Base-by-base conservation (phyloP, 352 stramenopile genomes). In the Pythium sukuiense region DNA sequence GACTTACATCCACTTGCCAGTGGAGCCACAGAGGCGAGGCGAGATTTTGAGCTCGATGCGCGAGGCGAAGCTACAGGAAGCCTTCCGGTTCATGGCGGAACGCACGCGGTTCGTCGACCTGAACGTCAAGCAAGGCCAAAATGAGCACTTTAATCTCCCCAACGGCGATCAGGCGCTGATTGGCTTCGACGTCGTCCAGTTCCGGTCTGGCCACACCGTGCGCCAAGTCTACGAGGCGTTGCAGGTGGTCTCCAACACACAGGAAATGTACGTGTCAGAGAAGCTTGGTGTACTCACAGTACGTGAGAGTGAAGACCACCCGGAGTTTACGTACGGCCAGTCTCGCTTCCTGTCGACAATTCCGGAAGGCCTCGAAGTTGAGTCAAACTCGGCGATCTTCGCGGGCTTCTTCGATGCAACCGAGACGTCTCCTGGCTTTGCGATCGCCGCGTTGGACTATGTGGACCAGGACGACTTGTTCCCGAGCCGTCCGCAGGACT, bases 161-260 rank as follows among this genome's bases (percentile, higher is more conserved):
- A 46, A 68, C 30, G 61, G 61, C 12, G 54, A 61, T 1, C 39
- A 58, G 26, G 37, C 55, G 5, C 24, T 58, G 18, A 16, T 68
- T 4, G 55, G 41, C 0, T 54, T 68, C 46, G 61, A 68, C 32
- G 61, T 68, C 4, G 43, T 35, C 3, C 53, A 62, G 18, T 68
- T 68, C 33, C 9, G 27, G 5, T 45, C 14, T 2, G 61, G 61
- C 14, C 61, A 68, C 41, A 62, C 39, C 26, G 43, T 68, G 7
- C 61, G 61, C 14, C 61, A 68, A 53, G 61, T 68, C 11, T 58
- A 68, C 35, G 41, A 62, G 52, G 61, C 61, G 33, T 39, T 68
- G n/a, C 56, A 58, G 61, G 52, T 29, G 7, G 55, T 57, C 14
- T 46, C 57, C n/a, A 37, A 30, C 3, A 61, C 61, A 18, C 61